Evolutionary conservation across 805 yeast species (phyloP).

Genomic region (Saccharomycopsis lassenensis): DNA sequence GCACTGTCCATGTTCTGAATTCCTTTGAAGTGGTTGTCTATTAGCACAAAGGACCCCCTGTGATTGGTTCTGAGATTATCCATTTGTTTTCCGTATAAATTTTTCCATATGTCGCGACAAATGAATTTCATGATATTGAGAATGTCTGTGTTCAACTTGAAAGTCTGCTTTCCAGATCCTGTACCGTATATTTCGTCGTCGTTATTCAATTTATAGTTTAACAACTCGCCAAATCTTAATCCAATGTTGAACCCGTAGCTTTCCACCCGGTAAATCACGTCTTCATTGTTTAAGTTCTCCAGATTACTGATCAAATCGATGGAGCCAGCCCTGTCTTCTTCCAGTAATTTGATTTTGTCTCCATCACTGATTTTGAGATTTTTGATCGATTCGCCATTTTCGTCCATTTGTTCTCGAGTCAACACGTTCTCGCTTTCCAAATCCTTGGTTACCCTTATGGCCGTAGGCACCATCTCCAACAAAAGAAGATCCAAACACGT

Average conservation of each 20-base stretch:
- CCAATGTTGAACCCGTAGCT: constrained; percentile 65
- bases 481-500: constrained; percentile 52
- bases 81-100: constrained; percentile 72
- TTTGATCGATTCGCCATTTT: constrained; percentile 12
- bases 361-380: constrained; percentile 21
- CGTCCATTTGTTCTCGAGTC: constrained; percentile 14
- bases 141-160: constrained; percentile 44
- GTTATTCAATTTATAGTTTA: constrained; percentile 25
- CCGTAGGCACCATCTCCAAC: constrained; percentile 67
- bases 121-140: constrained; percentile 84
- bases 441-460: constrained; percentile 49
- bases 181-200: constrained; percentile 31
- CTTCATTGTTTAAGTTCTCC: constrained; percentile 31
- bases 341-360: constrained; percentile 24
- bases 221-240: constrained; percentile 38
- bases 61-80: constrained; percentile 91
- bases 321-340: constrained; percentile 8
- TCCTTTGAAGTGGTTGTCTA: constrained; percentile 53
- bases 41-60: constrained; percentile 51
- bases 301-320: constrained; percentile 26
- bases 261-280: constrained; percentile 50
- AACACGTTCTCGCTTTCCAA: constrained; percentile 24
- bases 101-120: constrained; percentile 86
- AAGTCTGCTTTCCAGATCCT: constrained; percentile 22
- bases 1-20: constrained; percentile 41